These are phyloP conservation scores for Coniferiporia sulphurascens DNA, from an alignment of 1,284 basidiomycete genomes.

Conservation along the genomic window DNA sequence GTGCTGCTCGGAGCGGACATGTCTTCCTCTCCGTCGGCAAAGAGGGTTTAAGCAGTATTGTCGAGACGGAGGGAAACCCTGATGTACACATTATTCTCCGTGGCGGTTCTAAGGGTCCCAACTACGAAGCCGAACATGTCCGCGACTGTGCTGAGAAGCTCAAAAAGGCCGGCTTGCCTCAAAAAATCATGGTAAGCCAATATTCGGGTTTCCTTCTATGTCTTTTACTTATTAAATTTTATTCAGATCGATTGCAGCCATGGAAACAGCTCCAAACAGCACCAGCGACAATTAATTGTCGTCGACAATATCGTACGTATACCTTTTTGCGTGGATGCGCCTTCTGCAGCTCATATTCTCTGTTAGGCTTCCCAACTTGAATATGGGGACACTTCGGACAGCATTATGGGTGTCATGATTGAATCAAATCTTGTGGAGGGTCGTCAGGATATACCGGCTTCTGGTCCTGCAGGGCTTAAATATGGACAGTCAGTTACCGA, in stretches of 20 bases:
- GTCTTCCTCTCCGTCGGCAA: constrained; percentile 93
- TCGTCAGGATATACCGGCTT: constrained; percentile 79
- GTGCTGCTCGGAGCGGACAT: constrained; percentile 81
- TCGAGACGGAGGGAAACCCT: constrained; percentile 87
- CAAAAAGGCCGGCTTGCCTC: constrained; percentile 71
- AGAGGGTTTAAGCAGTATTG: constrained; percentile 86
- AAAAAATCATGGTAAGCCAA: constrained; percentile 74
- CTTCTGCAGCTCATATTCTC: constrained; percentile 3
- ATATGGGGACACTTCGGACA: constrained; percentile 60
- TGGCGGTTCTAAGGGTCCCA: constrained; percentile 83
- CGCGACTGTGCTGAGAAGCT: constrained; percentile 75
- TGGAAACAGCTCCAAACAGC: constrained; percentile 88
- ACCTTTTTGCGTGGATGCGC: constrained; percentile 1
- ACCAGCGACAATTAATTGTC: constrained; percentile 79
- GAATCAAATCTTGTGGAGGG: constrained; percentile 92
- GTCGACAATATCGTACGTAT: constrained; percentile 71
- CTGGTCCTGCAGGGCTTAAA: constrained; percentile 72
- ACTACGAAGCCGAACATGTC: constrained; percentile 77
- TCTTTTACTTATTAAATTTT: constrained; percentile 6
- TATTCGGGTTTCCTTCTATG: background rate
- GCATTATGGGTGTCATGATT: constrained; percentile 96
- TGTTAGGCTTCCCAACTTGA: constrained; percentile 68
- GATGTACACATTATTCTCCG: constrained; percentile 92
- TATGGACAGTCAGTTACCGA: constrained; percentile 91
- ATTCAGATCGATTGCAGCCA: constrained; percentile 90